A percentile compares a stretch with the other conserved stretches of the same genome.
Conservation (phyloP, 805 yeast species). For the Starmerella sirachaensis region DNA sequence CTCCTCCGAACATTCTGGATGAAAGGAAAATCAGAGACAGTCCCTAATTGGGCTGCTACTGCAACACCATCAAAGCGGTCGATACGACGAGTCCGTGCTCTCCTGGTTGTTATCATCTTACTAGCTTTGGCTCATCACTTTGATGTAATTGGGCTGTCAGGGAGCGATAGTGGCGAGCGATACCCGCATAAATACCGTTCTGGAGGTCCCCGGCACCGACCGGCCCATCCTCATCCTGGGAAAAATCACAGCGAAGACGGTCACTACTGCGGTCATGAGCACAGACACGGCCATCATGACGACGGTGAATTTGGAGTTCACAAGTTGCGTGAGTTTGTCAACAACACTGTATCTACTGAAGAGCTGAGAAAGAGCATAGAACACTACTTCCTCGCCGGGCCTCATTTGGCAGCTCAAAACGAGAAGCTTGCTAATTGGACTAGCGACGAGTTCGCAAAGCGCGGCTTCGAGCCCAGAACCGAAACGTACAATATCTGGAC, state of each 20-base stretch:
- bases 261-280: neutral
- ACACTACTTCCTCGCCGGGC: constrained; percentile 24
- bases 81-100: too few relatives aligned
- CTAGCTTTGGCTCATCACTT: too few relatives aligned
- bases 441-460: constrained; percentile 42
- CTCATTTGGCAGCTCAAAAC: constrained; percentile 31
- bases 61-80: too few relatives aligned
- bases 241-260: neutral
- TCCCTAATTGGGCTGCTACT: too few relatives aligned
- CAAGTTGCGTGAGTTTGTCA: constrained; percentile 3
- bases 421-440: constrained; percentile 42
- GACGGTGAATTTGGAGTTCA: neutral
- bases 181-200: too few relatives aligned
- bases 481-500: constrained; percentile 52
- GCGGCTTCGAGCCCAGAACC: constrained; percentile 42
- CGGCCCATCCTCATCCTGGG: constrained; percentile 2
- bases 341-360: constrained; percentile 10
- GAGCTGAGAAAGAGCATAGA: constrained; percentile 14
- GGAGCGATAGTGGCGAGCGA: too few relatives aligned
- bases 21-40: too few relatives aligned
- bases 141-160: too few relatives aligned
- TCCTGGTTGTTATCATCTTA: too few relatives aligned
- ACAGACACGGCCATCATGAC: constrained; percentile 1
- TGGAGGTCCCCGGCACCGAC: too few relatives aligned
- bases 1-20: too few relatives aligned